A percentile compares a stretch with the other conserved stretches of the same genome.
Conservation (phyloP, 768 basidiomycete genomes). For the Tephrocybe sp. region DNA sequence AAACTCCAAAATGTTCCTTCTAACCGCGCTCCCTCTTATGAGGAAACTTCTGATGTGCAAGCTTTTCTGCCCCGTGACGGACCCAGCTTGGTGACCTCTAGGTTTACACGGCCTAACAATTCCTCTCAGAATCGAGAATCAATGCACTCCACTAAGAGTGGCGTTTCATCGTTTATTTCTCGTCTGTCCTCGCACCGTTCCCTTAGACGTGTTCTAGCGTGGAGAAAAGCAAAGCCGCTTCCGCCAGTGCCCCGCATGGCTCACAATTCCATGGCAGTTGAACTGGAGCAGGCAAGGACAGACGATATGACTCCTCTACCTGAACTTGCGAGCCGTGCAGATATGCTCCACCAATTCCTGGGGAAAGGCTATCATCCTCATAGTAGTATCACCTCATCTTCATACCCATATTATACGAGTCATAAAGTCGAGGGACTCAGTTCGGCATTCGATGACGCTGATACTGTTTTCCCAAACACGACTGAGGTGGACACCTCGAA, state of each 20-base stretch:
- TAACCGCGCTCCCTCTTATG: not conserved
- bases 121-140: conserved; percentile 33
- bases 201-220: conserved; percentile 31
- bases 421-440: conserved; percentile 16
- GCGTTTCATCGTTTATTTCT: conserved; percentile 51
- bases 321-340: conserved; percentile 49
- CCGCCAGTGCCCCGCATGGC: conserved; percentile 58
- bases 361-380: conserved; percentile 55
- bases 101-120: conserved; percentile 15
- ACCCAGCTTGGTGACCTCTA: not conserved
- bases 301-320: conserved; percentile 52
- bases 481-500: not conserved
- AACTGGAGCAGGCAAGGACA: conserved; percentile 36
- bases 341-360: conserved; percentile 43
- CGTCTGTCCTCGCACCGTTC: conserved; percentile 40
- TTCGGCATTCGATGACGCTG: conserved; percentile 20
- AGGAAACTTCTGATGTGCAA: conserved; percentile 2
- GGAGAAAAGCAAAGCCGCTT: conserved; percentile 51
- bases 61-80: conserved; percentile 1
- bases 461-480: conserved; percentile 5
- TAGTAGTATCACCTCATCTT: conserved; percentile 33
- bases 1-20: conserved; percentile 20
- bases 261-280: conserved; percentile 38
- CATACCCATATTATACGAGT: conserved; percentile 22
- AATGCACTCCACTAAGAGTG: conserved; percentile 42